Conservation (phyloP, 495 filamentous ascomycete genomes). For the Stereocaulon alpinum region DNA sequence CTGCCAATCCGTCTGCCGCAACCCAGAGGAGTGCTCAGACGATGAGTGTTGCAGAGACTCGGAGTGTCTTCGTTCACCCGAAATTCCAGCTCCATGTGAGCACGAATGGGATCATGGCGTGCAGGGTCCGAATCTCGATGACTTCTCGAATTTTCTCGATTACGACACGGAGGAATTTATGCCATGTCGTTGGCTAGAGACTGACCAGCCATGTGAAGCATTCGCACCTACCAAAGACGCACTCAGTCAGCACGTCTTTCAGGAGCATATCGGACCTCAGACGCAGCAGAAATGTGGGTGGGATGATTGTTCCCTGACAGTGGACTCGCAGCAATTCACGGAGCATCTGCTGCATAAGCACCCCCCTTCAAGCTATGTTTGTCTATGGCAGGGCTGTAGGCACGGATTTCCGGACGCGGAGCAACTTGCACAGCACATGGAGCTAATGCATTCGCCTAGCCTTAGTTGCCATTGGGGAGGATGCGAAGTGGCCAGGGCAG, state of each 20-base stretch:
- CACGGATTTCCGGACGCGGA: constrained; percentile 3
- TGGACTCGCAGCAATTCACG: constrained; percentile 8
- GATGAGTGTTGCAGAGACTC: constrained; percentile 9
- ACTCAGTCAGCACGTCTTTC: constrained; percentile 15
- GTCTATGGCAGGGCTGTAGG: constrained; percentile 14
- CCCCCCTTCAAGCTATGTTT: constrained; percentile 10
- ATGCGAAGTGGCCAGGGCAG: constrained; percentile 7
- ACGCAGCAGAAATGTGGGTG: constrained; percentile 6
- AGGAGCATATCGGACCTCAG: constrained; percentile 18
- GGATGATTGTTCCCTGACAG: constrained; percentile 9
- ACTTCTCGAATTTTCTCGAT: constrained; percentile 1
- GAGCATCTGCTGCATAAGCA: constrained; percentile 11
- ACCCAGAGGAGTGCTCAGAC: constrained; percentile 3
- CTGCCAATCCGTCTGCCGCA: constrained; percentile 4
- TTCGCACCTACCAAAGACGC: constrained; percentile 9
- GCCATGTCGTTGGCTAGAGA: constrained; percentile 14
- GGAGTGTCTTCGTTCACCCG: not conserved
- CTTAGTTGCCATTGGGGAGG: constrained; percentile 19
- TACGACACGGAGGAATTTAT: not conserved
- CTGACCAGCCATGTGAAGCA: constrained; percentile 14
- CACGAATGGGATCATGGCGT: not conserved
- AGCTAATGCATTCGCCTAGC: not conserved
- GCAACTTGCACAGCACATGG: constrained; percentile 16
- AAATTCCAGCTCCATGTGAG: not conserved
- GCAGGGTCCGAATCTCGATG: not conserved